These are phyloP conservation scores for Arthrobotrys conoides DNA, from an alignment of 2,329 filamentous ascomycete species.

Conservation along the genomic window DNA sequence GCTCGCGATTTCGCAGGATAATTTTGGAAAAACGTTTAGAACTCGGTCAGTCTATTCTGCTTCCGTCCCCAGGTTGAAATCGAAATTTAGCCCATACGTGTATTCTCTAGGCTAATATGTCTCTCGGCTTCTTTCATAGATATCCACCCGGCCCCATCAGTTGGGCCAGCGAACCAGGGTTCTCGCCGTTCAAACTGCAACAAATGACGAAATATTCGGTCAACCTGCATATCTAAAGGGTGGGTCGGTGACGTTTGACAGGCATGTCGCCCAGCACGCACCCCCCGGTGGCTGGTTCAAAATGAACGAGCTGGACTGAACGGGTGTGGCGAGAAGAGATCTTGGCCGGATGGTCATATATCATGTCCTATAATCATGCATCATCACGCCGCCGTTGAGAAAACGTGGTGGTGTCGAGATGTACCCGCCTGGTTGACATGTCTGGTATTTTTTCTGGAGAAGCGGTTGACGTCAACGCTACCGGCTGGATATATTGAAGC, in stretches of 20 bases:
- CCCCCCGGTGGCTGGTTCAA: not conserved
- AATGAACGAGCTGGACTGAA: not conserved
- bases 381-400: not conserved
- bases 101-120: no score
- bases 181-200: not conserved
- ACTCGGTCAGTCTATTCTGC: no score
- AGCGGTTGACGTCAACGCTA: not conserved
- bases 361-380: not conserved
- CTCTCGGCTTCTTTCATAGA: not conserved
- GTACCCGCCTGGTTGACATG: no score
- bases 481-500: not conserved
- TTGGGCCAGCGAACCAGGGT: not conserved
- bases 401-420: not conserved
- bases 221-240: constrained; percentile 13
- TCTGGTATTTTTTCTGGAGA: not conserved
- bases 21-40: no score
- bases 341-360: not conserved
- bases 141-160: not conserved
- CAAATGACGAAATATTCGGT: constrained; percentile 13
- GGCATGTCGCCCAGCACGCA: not conserved
- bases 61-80: no score
- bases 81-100: no score
- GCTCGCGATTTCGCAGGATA: no score
- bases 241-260: constrained; percentile 29
- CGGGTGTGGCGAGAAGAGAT: not conserved